These are phyloP conservation scores for Halophytophthora polymorphica DNA, from an alignment of 352 stramenopile genomes.

Conservation along the genomic window DNA sequence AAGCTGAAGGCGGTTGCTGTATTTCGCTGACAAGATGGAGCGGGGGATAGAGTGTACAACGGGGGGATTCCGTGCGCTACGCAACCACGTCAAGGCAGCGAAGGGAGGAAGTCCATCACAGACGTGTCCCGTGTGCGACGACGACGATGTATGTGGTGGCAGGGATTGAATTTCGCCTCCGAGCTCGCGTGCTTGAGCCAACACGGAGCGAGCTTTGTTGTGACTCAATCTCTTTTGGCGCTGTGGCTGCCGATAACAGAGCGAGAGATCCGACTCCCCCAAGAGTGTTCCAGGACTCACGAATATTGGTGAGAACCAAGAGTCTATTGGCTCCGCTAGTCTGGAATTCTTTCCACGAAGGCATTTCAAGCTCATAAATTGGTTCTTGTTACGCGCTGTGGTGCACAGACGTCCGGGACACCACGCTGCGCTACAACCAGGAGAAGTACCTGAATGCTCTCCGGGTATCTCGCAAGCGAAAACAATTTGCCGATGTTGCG, in stretches of 20 bases:
- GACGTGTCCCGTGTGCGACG: background rate
- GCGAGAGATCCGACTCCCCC: slow-evolving; percentile 7
- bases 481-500: background rate
- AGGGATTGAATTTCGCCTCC: background rate
- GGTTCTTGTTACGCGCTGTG: background rate
- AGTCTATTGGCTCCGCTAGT: background rate
- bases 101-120: slow-evolving; percentile 11
- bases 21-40: too few species aligned
- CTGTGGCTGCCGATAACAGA: background rate
- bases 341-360: too few species aligned
- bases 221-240: background rate
- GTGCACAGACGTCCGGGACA: slow-evolving; percentile 1
- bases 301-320: slow-evolving; percentile 4
- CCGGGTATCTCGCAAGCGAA: slow-evolving; percentile 13
- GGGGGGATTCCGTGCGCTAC: slow-evolving; percentile 36
- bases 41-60: slow-evolving; percentile 21
- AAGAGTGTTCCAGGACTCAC: slow-evolving; percentile 1
- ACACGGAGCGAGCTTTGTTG: background rate
- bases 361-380: background rate
- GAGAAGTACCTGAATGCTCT: slow-evolving; percentile 30
- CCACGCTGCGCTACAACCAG: slow-evolving; percentile 18
- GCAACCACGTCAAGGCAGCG: slow-evolving; percentile 31
- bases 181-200: background rate
- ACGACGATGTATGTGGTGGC: slow-evolving; percentile 3
- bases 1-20: too few species aligned